Percentiles rank a stretch among this genome's conserved stretches.
Evolutionary conservation across 768 basidiomycete species (phyloP).

Genomic region (Rhodotorula graminis): DNA sequence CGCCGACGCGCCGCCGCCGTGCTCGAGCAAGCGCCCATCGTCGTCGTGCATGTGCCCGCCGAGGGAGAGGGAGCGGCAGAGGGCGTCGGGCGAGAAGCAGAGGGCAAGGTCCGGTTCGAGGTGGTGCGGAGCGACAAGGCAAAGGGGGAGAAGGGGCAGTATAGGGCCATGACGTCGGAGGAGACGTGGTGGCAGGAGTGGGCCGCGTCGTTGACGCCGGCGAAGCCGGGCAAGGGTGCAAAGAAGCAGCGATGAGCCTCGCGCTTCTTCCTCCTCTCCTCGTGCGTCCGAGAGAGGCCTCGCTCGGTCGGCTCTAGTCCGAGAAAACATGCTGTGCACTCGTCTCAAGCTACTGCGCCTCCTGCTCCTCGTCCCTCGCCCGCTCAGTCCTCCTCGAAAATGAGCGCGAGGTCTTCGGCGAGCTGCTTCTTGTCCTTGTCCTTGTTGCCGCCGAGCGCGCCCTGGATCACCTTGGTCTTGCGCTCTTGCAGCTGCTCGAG

Average conservation of each 20-base stretch:
- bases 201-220: background rate
- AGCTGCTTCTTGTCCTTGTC: conserved; percentile 57
- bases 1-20: background rate
- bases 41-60: background rate
- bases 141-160: too few species aligned
- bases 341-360: background rate
- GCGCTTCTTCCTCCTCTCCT: background rate
- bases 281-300: too few species aligned
- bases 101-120: background rate
- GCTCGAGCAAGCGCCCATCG: conserved; percentile 11
- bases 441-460: conserved; percentile 64
- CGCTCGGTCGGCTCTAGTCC: too few species aligned
- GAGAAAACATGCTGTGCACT: too few species aligned
- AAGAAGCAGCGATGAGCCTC: background rate
- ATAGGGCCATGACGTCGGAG: background rate
- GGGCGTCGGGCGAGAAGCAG: background rate
- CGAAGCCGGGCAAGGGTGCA: background rate
- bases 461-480: conserved; percentile 79
- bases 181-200: conserved; percentile 2
- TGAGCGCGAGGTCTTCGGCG: conserved; percentile 73
- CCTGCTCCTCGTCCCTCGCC: too few species aligned
- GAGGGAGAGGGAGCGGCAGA: background rate
- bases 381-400: conserved; percentile 59
- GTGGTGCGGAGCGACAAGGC: background rate
- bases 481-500: conserved; percentile 59